A percentile compares a stretch with the other conserved stretches of the same genome.
Conservation (phyloP, 768 basidiomycete species). For the Calocybe indica region DNA sequence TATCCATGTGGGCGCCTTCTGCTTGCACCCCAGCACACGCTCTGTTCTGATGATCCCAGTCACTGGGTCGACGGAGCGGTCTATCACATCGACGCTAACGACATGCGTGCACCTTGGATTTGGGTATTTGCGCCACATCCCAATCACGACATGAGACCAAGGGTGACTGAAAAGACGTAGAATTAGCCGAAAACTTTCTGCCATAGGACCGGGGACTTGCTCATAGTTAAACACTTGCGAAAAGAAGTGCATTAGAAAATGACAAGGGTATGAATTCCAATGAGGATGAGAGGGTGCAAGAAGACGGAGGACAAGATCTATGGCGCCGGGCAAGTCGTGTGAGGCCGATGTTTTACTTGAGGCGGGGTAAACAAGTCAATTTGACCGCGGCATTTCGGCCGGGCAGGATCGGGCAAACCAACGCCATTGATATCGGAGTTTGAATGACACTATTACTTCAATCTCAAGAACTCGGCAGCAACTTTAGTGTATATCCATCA, state of each 20-base stretch:
- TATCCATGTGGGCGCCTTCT: conserved; percentile 89
- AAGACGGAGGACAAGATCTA: conserved; percentile 9
- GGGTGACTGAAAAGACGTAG: conserved; percentile 53
- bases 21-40: conserved; percentile 85
- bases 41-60: conserved; percentile 92
- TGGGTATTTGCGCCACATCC: conserved; percentile 95
- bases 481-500: neutral
- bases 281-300: conserved; percentile 20
- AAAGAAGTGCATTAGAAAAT: conserved; percentile 72
- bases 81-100: conserved; percentile 79
- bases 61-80: conserved; percentile 74
- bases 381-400: conserved; percentile 11
- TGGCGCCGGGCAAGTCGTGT: conserved; percentile 1
- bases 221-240: conserved; percentile 81
- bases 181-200: conserved; percentile 8
- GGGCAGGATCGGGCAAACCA: conserved; percentile 8
- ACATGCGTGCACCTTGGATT: conserved; percentile 90
- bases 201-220: conserved; percentile 39
- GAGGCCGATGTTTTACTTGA: conserved; percentile 1
- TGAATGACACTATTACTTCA: too few relatives aligned
- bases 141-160: conserved; percentile 87
- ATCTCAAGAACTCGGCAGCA: too few relatives aligned
- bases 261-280: conserved; percentile 17
- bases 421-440: too few relatives aligned
- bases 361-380: conserved; percentile 6